Percentiles rank a stretch among this genome's conserved stretches.
Conservation (phyloP, 192 early-diverging fungal genomes). For the Backusella tuberculispora region DNA sequence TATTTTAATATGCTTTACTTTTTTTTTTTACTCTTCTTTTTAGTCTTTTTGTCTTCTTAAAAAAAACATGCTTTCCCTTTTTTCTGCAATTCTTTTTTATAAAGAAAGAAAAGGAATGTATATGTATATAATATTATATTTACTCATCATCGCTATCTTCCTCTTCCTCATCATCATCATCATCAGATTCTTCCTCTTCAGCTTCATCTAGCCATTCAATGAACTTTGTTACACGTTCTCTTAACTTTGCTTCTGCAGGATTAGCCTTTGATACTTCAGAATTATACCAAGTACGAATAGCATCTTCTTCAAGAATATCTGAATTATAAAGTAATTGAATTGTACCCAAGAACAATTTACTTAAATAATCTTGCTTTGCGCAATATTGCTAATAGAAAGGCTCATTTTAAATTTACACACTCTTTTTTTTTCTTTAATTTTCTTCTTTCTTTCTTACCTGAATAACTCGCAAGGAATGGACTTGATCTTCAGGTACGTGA, state of each 20-base stretch:
- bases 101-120: background rate
- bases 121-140: constrained; percentile 11
- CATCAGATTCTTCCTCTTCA: constrained; percentile 67
- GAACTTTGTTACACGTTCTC: constrained; percentile 64
- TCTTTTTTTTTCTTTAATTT: background rate
- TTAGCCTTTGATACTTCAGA: constrained; percentile 48
- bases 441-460: constrained; percentile 30
- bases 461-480: constrained; percentile 61
- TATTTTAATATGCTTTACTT: too few relatives aligned
- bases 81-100: background rate
- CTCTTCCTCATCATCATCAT: constrained; percentile 44
- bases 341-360: constrained; percentile 62
- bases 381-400: constrained; percentile 50
- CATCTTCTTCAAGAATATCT: constrained; percentile 84
- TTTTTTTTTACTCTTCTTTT: background rate
- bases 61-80: background rate
- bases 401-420: background rate
- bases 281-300: constrained; percentile 77
- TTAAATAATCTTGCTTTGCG: constrained; percentile 44
- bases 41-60: background rate
- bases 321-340: constrained; percentile 74
- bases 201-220: constrained; percentile 74
- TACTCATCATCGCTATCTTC: constrained; percentile 6
- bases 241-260: constrained; percentile 48
- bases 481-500: constrained; percentile 72